Base-by-base conservation (phyloP, 371 early-diverging fungal species). In the Mucor racemosus region DNA sequence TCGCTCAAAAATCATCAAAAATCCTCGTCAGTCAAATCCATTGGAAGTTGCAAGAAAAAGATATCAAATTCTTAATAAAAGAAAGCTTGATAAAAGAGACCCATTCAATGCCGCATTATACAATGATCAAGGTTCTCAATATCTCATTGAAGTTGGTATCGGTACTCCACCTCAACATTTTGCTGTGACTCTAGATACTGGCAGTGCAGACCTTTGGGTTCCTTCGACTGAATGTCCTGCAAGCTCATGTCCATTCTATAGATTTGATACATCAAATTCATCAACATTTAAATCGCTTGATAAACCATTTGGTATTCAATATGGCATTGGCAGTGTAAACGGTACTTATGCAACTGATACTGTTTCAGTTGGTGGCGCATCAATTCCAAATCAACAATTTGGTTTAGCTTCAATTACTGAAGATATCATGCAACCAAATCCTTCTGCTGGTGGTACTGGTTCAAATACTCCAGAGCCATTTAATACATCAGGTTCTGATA, bases 191-290 rank as follows among this genome's bases (percentile, higher is more conserved):
- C 40, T 82, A 10, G 82, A 82, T 57, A 82, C 82, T 17, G 82
- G 82, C 48, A 80, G 78, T 67, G 76, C 78, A 58, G 80, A 82
- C 38, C 48, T 82, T 0, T 82, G 82, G 82, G 60, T 82, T 6
- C 82, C 82, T 9, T 73, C 80, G 0, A 70, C 66, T 3, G n/a
- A 55, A 15, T 82, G 82, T 60, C 70, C 78, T 13, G 39, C 48
- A 0, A 38, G 46, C 0, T 34, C 36, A 11, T 82, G 82, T 56
- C 80, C 82, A 5, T 76, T 75, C 21, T 65, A 57, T 11, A 72
- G 80, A 11, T 84, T 82, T 58, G 73, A 80, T 40, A 0, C 63
- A 11, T 44, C 50, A 3, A 69, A 71, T 5, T 82, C 82, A 14
- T 72, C 71, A 3, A 76, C 78, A 1, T 79, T 74, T 57, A 74